These are phyloP conservation scores for Butyriboletus appendiculatus DNA, from an alignment of 1,284 basidiomycete genomes.

Conservation along the genomic window DNA sequence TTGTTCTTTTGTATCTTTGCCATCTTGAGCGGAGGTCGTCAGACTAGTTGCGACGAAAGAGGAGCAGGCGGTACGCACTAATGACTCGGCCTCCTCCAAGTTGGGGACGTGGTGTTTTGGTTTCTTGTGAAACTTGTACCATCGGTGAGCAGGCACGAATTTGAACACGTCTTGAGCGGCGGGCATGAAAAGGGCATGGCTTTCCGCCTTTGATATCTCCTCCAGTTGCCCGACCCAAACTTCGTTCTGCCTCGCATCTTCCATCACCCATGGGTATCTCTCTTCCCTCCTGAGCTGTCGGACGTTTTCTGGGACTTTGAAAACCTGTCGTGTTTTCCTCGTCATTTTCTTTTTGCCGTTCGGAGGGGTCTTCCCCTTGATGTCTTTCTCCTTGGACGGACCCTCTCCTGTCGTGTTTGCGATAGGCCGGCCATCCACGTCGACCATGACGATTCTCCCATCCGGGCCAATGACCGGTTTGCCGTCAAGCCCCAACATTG, in stretches of 20 bases:
- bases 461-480: constrained; percentile 76
- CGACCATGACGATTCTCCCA: constrained; percentile 78
- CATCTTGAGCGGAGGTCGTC: constrained; percentile 38
- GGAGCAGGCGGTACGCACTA: constrained; percentile 53
- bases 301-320: constrained; percentile 66
- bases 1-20: constrained; percentile 62
- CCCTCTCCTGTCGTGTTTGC: constrained; percentile 43
- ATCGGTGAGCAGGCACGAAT: constrained; percentile 83
- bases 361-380: constrained; percentile 45
- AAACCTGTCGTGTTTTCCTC: constrained; percentile 86
- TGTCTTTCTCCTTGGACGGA: constrained; percentile 43
- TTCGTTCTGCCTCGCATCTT: constrained; percentile 68
- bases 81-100: constrained; percentile 69
- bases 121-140: constrained; percentile 90
- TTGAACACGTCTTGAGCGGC: constrained; percentile 75
- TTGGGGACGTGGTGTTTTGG: constrained; percentile 70
- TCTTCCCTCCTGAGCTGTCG: constrained; percentile 79
- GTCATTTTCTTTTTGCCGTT: constrained; percentile 73
- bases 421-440: constrained; percentile 73
- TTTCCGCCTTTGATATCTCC: constrained; percentile 65
- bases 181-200: constrained; percentile 74
- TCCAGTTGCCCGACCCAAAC: constrained; percentile 82
- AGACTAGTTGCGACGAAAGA: background rate
- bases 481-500: constrained; percentile 75
- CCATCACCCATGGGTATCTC: constrained; percentile 87